Evolutionary conservation across 176 grass and related monocot species (phyloP).

Genomic region (Musa itinerans): DNA sequence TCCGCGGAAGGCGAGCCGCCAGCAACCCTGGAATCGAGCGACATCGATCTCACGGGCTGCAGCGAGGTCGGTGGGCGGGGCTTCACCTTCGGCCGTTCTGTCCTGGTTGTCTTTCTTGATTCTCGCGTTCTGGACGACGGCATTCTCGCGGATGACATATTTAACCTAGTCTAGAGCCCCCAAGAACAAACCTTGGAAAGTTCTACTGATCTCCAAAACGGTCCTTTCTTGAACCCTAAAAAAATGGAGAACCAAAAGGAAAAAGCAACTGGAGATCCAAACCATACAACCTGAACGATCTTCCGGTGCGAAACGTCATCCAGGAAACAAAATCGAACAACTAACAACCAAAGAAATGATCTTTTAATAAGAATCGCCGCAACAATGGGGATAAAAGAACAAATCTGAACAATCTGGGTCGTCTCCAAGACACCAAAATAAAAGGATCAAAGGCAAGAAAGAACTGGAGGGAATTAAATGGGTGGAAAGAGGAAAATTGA

Average conservation of each 20-base stretch:
- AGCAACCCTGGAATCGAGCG: slow-evolving; percentile 45
- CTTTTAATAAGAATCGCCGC: not conserved
- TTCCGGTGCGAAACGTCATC: slow-evolving; percentile 17
- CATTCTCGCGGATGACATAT: slow-evolving; percentile 78
- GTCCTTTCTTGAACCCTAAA: slow-evolving; percentile 3
- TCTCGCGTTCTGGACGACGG: slow-evolving; percentile 5
- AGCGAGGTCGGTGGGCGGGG: slow-evolving; percentile 39
- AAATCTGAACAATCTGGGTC: not conserved
- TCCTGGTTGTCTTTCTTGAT: not conserved
- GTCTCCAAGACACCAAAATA: not conserved
- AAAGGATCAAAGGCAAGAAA: not conserved
- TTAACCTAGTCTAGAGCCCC: slow-evolving; percentile 6
- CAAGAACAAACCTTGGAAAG: not conserved
- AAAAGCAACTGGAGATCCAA: not conserved
- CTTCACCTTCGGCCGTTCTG: slow-evolving; percentile 39
- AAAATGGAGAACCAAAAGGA: slow-evolving; percentile 9
- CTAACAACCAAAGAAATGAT: not conserved
- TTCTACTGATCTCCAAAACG: not conserved
- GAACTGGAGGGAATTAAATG: not conserved
- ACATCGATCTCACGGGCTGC: slow-evolving; percentile 55
- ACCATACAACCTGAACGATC: slow-evolving; percentile 20
- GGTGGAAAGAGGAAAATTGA: not conserved
- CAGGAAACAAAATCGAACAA: slow-evolving; percentile 4
- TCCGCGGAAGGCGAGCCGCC: not conserved
- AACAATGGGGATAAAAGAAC: not conserved